Conservation (phyloP, 495 filamentous ascomycete species). For the Melanomma pulvis-pyrius region DNA sequence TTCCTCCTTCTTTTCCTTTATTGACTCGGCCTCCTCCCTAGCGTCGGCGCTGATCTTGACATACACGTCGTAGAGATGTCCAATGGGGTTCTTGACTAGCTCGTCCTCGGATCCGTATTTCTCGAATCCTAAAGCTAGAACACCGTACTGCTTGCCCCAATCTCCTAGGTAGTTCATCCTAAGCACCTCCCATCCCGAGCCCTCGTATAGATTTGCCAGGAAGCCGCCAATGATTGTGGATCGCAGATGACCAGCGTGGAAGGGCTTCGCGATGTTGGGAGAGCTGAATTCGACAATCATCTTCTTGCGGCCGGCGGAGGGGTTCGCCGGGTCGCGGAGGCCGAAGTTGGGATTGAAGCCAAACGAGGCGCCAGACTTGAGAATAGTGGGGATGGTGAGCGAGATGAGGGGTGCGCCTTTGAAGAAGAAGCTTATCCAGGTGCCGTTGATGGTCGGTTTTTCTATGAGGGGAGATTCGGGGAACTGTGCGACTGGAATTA, state of each 20-base stretch:
- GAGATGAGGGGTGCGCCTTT: slow-evolving; percentile 47
- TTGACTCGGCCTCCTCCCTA: slow-evolving; percentile 49
- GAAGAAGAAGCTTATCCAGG: slow-evolving; percentile 84
- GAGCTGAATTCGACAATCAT: slow-evolving; percentile 70
- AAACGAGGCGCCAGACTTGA: slow-evolving; percentile 46
- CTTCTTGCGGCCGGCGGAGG: slow-evolving; percentile 46
- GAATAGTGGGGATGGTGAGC: slow-evolving; percentile 51
- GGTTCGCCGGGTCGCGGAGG: slow-evolving; percentile 39
- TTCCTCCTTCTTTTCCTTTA: slow-evolving; percentile 60
- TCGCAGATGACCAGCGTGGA: slow-evolving; percentile 71
- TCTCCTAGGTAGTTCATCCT: slow-evolving; percentile 78
- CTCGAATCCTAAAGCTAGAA: slow-evolving; percentile 69
- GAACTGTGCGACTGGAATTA: slow-evolving; percentile 56
- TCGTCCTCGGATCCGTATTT: slow-evolving; percentile 65
- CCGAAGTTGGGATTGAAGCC: slow-evolving; percentile 48
- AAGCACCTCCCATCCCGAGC: slow-evolving; percentile 71
- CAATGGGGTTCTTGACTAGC: slow-evolving; percentile 64
- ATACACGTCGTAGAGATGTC: slow-evolving; percentile 71
- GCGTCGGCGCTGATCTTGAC: slow-evolving; percentile 30
- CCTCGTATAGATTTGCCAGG: slow-evolving; percentile 67
- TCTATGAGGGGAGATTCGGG: slow-evolving; percentile 73
- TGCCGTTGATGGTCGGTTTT: slow-evolving; percentile 63
- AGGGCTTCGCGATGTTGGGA: slow-evolving; percentile 76
- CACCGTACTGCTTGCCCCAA: slow-evolving; percentile 76
- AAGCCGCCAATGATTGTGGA: slow-evolving; percentile 79